Evolutionary conservation across 371 early-diverging fungal species (phyloP).

Genomic region (Mucor plumbeus): DNA sequence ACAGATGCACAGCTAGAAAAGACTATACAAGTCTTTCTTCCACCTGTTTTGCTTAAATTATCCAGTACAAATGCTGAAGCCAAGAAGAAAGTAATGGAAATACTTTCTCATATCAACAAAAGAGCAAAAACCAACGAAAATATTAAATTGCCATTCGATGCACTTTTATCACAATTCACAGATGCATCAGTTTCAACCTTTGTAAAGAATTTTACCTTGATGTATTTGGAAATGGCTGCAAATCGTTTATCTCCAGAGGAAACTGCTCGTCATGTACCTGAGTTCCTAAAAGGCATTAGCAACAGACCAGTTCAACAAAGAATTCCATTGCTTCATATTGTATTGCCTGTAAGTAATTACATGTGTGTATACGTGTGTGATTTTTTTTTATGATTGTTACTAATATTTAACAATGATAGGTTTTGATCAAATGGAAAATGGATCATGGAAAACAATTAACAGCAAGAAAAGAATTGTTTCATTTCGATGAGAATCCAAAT

Average conservation of each 20-base stretch:
- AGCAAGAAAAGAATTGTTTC: slow-evolving; percentile 56
- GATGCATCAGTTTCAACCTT: slow-evolving; percentile 47
- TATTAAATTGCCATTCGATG: slow-evolving; percentile 67
- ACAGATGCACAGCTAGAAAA: slow-evolving; percentile 78
- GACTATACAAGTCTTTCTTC: slow-evolving; percentile 68
- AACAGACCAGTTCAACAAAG: slow-evolving; percentile 62
- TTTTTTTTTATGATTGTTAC: no score
- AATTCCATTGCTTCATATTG: slow-evolving; percentile 65
- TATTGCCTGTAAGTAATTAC: slow-evolving; percentile 58
- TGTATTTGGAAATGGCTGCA: slow-evolving; percentile 80
- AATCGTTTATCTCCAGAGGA: slow-evolving; percentile 50
- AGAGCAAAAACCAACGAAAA: slow-evolving; percentile 67
- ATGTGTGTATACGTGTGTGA: no score
- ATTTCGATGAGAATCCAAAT: slow-evolving; percentile 55
- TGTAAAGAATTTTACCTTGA: slow-evolving; percentile 73
- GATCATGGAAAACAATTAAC: slow-evolving; percentile 51
- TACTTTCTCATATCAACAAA: slow-evolving; percentile 84
- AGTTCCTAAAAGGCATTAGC: slow-evolving; percentile 63
- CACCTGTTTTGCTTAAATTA: slow-evolving; percentile 80
- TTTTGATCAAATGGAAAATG: slow-evolving; percentile 59
- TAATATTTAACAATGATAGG: slow-evolving; percentile 30
- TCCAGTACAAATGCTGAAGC: slow-evolving; percentile 60
- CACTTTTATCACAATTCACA: slow-evolving; percentile 59
- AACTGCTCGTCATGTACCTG: slow-evolving; percentile 53
- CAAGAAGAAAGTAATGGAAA: slow-evolving; percentile 68